A percentile compares a stretch with the other conserved stretches of the same genome.
phyloP scores from a whole-genome alignment of 2,329 filamentous ascomycete genomes.

The Stagonosporopsis chrysanthemi region DNA sequence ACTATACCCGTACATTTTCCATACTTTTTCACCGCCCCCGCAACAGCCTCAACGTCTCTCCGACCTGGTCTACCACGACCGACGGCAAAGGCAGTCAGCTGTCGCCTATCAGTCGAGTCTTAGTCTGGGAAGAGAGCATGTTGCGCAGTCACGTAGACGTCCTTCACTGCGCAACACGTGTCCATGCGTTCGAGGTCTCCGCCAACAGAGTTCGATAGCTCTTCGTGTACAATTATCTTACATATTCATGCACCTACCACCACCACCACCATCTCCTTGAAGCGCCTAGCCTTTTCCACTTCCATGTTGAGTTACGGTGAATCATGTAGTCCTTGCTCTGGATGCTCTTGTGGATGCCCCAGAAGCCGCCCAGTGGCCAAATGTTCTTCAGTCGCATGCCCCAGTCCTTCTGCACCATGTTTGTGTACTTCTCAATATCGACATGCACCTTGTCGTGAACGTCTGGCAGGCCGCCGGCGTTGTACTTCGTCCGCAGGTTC shows the following conservation, averaged over 20 bases:
- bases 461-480: constrained; percentile 65
- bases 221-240: neutral
- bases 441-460: constrained; percentile 73
- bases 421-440: constrained; percentile 42
- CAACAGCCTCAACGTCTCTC: neutral
- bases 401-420: constrained; percentile 35
- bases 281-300: constrained; percentile 24
- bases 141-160: neutral
- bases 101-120: too few species aligned
- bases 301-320: constrained; percentile 46
- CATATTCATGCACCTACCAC: constrained; percentile 5
- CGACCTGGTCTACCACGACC: neutral
- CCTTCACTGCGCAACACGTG: neutral
- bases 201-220: neutral
- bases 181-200: neutral
- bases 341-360: constrained; percentile 51
- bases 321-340: constrained; percentile 48
- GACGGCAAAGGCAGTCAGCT: neutral
- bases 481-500: constrained; percentile 64
- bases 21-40: neutral
- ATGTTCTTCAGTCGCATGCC: constrained; percentile 33
- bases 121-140: too few species aligned
- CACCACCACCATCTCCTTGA: constrained; percentile 18
- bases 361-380: constrained; percentile 50
- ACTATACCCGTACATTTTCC: neutral